These are phyloP conservation scores for Mycena venus DNA, from an alignment of 768 basidiomycete genomes.

Conservation along the genomic window DNA sequence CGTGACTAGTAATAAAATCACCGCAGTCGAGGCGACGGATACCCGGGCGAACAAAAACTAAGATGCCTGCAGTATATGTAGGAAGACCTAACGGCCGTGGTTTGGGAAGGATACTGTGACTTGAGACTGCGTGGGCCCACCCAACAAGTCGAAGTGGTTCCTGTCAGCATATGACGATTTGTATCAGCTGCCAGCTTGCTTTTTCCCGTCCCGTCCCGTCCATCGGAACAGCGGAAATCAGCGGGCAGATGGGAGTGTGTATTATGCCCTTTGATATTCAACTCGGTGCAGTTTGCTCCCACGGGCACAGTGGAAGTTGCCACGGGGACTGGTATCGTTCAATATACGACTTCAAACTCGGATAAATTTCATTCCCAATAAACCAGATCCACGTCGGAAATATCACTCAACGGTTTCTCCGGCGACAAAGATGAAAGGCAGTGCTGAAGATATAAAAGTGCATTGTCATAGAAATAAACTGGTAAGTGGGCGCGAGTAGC, in stretches of 20 bases:
- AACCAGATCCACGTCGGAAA: too few species aligned
- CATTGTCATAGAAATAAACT: too few species aligned
- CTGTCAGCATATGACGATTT: background rate
- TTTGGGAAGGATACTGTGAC: background rate
- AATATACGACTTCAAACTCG: too few species aligned
- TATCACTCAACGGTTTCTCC: background rate
- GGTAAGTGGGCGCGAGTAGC: too few species aligned
- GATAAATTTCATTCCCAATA: too few species aligned
- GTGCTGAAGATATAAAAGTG: background rate
- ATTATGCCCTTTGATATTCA: background rate
- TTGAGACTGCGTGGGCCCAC: background rate
- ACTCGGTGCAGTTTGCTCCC: too few species aligned
- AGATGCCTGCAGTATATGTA: background rate
- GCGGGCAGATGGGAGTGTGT: background rate
- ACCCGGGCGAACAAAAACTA: background rate
- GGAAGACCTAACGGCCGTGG: background rate
- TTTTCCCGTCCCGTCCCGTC: background rate
- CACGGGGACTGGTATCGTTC: too few species aligned
- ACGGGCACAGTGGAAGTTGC: too few species aligned
- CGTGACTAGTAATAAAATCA: background rate
- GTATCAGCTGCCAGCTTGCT: background rate
- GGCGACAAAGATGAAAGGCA: background rate
- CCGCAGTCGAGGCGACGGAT: background rate
- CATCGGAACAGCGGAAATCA: slow-evolving; percentile 6
- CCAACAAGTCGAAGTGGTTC: background rate